Percentiles rank a stretch among this genome's conserved stretches.
These are phyloP conservation scores for Warburgia ugandensis DNA, from an alignment of 164 flowering plant species.

Conservation along the genomic window DNA sequence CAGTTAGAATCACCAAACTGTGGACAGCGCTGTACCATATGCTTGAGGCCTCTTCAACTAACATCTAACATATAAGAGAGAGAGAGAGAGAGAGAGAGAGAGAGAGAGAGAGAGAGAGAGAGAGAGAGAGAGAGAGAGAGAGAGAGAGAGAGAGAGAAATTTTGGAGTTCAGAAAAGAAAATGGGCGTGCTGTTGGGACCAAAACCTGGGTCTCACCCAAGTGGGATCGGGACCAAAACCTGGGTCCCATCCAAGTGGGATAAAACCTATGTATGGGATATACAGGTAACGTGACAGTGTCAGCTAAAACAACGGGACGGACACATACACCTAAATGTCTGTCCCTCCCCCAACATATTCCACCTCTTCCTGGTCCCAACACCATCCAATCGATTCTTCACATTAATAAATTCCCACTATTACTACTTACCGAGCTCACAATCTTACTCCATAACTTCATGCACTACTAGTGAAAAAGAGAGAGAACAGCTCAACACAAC, in stretches of 20 bases:
- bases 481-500: neutral
- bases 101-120: too few species aligned
- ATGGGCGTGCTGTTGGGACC: conserved; percentile 1
- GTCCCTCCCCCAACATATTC: conserved; percentile 7
- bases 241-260: too few species aligned
- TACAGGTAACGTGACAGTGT: conserved; percentile 6
- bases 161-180: conserved; percentile 3
- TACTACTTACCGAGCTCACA: neutral
- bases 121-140: too few species aligned
- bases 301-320: conserved; percentile 7
- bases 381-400: neutral
- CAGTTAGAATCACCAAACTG: too few species aligned
- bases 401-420: neutral
- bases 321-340: conserved; percentile 5
- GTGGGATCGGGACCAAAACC: too few species aligned
- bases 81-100: too few species aligned
- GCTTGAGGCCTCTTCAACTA: too few species aligned
- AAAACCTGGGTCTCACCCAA: neutral
- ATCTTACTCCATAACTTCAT: neutral
- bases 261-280: neutral
- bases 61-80: too few species aligned
- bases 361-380: conserved; percentile 3
- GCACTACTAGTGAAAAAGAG: neutral
- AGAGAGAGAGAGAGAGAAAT: too few species aligned
- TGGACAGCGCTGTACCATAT: too few species aligned